phyloP scores from a whole-genome alignment of 1,139 yeast genomes.

The Yamadazyma kanchanaburiensis region DNA sequence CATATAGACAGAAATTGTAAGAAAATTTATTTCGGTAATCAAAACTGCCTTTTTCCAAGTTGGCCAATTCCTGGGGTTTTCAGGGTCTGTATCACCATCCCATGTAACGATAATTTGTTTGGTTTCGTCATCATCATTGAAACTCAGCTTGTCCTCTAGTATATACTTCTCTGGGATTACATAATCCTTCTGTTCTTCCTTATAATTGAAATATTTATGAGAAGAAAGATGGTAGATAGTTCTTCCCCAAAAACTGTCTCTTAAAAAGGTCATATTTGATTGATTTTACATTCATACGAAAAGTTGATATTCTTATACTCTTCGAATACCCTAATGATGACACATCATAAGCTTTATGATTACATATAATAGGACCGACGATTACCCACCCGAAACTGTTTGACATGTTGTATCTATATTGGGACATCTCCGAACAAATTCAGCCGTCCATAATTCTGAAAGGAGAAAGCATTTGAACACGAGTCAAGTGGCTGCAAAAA shows the following conservation, averaged over 20 bases:
- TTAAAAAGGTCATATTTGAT: no score
- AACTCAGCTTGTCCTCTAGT: not conserved
- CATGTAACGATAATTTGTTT: conserved; percentile 4
- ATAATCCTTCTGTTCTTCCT: conserved; percentile 30
- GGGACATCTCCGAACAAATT: no score
- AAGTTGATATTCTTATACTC: no score
- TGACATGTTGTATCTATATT: no score
- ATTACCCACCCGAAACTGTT: no score
- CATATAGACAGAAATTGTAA: conserved; percentile 25
- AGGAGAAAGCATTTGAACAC: no score
- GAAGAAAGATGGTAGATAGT: conserved; percentile 27
- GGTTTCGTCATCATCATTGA: not conserved
- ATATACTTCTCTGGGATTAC: conserved; percentile 31
- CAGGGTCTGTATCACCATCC: conserved; percentile 24
- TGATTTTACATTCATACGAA: no score
- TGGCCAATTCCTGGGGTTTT: conserved; percentile 31
- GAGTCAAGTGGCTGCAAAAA: no score
- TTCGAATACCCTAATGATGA: no score
- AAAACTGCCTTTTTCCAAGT: conserved; percentile 16
- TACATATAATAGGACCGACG: no score
- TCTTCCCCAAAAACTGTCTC: conserved; percentile 33
- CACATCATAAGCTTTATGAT: no score
- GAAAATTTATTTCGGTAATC: conserved; percentile 17
- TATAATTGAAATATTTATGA: conserved; percentile 22
- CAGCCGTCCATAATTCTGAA: no score